Evolutionary conservation across 106 monocot genomes (phyloP).

Genomic region (Chionographis japonica): DNA sequence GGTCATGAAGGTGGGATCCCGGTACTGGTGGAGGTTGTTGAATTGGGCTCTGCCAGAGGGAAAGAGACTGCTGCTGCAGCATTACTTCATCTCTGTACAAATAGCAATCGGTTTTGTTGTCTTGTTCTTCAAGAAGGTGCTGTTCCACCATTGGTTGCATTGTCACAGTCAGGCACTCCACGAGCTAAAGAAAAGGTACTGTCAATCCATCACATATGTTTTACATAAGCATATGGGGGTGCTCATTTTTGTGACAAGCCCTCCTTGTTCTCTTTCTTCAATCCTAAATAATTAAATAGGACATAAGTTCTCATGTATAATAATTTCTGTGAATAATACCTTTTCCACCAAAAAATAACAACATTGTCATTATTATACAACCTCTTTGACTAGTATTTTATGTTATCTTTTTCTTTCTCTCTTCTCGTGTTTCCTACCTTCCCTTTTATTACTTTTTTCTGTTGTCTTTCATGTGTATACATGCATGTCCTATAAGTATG

Average conservation of each 20-base stretch:
- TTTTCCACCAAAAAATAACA: no score
- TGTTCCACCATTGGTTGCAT: conserved; percentile 83
- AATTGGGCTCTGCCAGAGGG: conserved; percentile 86
- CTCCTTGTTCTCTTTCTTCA: neutral
- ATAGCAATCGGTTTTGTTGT: conserved; percentile 79
- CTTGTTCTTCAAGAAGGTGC: conserved; percentile 87
- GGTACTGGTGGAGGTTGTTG: conserved; percentile 87
- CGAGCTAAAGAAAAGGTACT: conserved; percentile 91
- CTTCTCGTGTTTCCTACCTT: no score
- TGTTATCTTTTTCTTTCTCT: no score
- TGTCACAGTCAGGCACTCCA: conserved; percentile 88
- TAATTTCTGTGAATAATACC: neutral
- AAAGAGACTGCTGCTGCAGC: conserved; percentile 97
- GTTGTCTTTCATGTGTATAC: no score
- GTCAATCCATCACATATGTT: neutral
- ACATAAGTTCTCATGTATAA: neutral
- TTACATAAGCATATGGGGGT: neutral
- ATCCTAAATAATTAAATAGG: no score
- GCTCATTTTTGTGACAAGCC: neutral
- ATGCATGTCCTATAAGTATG: no score
- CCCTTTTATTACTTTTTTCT: no score
- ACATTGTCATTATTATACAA: no score
- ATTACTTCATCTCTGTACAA: conserved; percentile 83
- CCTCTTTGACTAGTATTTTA: no score
- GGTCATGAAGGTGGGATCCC: conserved; percentile 81